Evolutionary conservation across 768 basidiomycete species (phyloP).

Genomic region (Leccinum barrowsii): DNA sequence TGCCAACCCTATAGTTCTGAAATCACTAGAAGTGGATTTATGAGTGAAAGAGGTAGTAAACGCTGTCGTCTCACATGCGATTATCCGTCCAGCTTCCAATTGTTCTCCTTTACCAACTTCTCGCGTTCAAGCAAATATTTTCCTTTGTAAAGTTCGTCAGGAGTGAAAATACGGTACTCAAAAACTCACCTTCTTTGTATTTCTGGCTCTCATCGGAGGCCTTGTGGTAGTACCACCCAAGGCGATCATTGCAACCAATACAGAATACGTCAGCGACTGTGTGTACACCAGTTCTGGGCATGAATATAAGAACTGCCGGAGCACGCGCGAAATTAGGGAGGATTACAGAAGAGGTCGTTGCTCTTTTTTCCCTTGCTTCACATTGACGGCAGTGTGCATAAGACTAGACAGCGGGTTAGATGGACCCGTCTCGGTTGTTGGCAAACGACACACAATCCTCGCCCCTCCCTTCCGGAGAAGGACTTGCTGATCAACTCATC

Average conservation of each 20-base stretch:
- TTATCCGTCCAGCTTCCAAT: slow-evolving; percentile 61
- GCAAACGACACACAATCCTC: slow-evolving; percentile 61
- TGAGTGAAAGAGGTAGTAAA: neutral
- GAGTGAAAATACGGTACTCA: neutral
- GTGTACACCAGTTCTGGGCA: slow-evolving; percentile 68
- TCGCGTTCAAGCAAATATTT: slow-evolving; percentile 82
- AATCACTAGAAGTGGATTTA: neutral
- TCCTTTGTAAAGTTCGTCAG: slow-evolving; percentile 43
- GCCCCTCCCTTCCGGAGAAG: slow-evolving; percentile 79
- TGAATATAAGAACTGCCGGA: neutral
- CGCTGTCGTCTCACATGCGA: neutral
- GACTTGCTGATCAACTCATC: slow-evolving; percentile 84
- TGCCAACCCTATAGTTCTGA: neutral
- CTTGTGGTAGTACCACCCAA: slow-evolving; percentile 84
- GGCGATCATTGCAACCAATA: slow-evolving; percentile 69
- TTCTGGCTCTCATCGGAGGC: slow-evolving; percentile 75
- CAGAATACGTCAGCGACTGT: slow-evolving; percentile 81
- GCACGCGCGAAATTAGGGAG: slow-evolving; percentile 3
- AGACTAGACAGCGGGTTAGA: slow-evolving; percentile 41
- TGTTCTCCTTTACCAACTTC: slow-evolving; percentile 77
- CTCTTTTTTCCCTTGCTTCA: slow-evolving; percentile 70
- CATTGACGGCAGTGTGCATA: slow-evolving; percentile 73
- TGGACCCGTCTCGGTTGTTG: neutral
- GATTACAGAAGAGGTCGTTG: slow-evolving; percentile 69
- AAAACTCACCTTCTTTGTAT: slow-evolving; percentile 72